Evolutionary conservation across 2,329 filamentous ascomycete species (phyloP).

Genomic region (Exophiala sp.): DNA sequence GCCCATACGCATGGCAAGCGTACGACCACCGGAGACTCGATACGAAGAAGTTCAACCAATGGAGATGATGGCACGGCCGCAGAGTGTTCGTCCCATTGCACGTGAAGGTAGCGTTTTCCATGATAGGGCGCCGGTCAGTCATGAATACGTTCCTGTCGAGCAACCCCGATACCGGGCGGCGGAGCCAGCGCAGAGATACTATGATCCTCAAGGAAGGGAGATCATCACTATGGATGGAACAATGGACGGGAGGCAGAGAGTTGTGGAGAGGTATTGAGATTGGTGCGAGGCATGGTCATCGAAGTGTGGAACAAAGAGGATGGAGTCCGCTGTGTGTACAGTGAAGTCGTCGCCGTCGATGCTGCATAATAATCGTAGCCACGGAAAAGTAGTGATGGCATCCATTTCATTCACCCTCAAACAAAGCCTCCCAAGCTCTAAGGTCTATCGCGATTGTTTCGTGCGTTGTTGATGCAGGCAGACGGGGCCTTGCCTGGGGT

Average conservation of each 20-base stretch:
- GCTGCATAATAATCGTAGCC: neutral
- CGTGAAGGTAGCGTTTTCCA: constrained; percentile 41
- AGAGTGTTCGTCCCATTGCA: constrained; percentile 42
- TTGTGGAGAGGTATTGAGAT: constrained; percentile 26
- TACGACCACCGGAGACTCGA: constrained; percentile 50
- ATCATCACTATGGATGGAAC: constrained; percentile 16
- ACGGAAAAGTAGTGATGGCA: neutral
- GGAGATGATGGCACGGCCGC: constrained; percentile 40
- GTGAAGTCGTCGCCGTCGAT: neutral
- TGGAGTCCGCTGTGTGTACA: neutral
- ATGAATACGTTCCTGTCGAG: constrained; percentile 22
- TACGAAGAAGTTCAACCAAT: constrained; percentile 40
- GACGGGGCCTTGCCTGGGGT: too few species aligned
- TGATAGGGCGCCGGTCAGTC: constrained; percentile 18
- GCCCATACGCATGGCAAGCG: constrained; percentile 57
- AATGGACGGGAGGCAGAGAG: constrained; percentile 20
- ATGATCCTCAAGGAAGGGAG: constrained; percentile 25
- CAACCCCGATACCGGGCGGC: constrained; percentile 25
- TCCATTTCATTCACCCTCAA: constrained; percentile 5
- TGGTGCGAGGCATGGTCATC: neutral
- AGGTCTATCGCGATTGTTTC: constrained; percentile 1
- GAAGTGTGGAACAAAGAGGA: too few species aligned
- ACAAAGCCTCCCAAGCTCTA: constrained; percentile 4
- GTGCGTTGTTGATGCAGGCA: neutral
- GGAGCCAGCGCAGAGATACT: constrained; percentile 24